These are phyloP conservation scores for Cichorium intybus DNA, from an alignment of 140 eudicot genomes.

Conservation along the genomic window DNA sequence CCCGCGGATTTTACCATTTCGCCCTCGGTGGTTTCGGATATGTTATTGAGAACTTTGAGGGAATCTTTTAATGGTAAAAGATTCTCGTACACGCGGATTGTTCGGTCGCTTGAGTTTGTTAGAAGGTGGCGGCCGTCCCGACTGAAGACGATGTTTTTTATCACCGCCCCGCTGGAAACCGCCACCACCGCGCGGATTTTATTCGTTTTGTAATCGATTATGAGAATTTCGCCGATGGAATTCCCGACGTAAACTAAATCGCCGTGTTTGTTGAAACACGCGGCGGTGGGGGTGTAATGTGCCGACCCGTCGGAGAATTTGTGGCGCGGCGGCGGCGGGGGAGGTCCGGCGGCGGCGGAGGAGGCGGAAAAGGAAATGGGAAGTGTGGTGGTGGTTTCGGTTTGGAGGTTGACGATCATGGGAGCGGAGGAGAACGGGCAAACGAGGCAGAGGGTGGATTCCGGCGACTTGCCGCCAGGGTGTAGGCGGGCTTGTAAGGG, in stretches of 20 bases:
- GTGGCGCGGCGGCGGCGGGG: constrained; percentile 52
- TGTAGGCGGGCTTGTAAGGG: constrained; percentile 82
- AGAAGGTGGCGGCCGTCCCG: constrained; percentile 76
- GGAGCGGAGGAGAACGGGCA: constrained; percentile 94
- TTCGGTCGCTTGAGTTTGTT: constrained; percentile 88
- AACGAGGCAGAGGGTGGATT: constrained; percentile 65
- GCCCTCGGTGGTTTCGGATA: constrained; percentile 21
- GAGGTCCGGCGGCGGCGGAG: constrained; percentile 21
- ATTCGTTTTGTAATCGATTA: constrained; percentile 49
- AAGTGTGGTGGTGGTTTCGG: constrained; percentile 52
- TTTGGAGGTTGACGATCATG: constrained; percentile 61
- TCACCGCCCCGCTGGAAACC: constrained; percentile 57
- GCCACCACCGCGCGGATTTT: constrained; percentile 53
- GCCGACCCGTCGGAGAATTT: constrained; percentile 86
- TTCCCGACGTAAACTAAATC: constrained; percentile 89
- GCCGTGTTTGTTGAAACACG: constrained; percentile 83
- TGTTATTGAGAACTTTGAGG: constrained; percentile 44
- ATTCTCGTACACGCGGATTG: constrained; percentile 79
- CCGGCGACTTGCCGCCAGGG: constrained; percentile 50
- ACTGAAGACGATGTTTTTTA: constrained; percentile 76
- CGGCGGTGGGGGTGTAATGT: constrained; percentile 72
- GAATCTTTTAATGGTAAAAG: constrained; percentile 56
- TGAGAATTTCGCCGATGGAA: constrained; percentile 80
- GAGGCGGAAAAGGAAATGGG: constrained; percentile 63
- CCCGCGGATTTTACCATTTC: constrained; percentile 62